Evolutionary conservation across 192 early-diverging fungal species (phyloP), one percentile per base, ranked within the genome.

Genomic region (Paraglomus brasilianum): DNA sequence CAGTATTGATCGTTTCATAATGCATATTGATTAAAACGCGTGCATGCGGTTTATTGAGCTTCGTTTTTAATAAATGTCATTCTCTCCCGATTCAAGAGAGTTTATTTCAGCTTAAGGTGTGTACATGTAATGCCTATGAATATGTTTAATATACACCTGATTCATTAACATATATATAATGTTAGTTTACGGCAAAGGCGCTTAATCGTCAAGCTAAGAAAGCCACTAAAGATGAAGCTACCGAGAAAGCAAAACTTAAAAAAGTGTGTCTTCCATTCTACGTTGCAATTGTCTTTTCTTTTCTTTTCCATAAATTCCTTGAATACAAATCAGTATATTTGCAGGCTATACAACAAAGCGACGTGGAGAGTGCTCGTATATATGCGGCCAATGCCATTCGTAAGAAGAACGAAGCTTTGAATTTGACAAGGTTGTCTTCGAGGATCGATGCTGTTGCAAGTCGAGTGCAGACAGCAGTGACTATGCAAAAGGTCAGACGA

Each of bases 311-410:
- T 17, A 36, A 63, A 44, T 19, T n/a, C 13, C 6, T 4, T 46
- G n/a, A 66, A 49, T 7, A 36, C 45, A 39, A 11, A 59, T 14
- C 15, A 5, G 44, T 8, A 6, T 24, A 21, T 53, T 58, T 30
- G 19, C 57, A 93, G 90, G 95, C 95, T 13, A 94, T 99, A 67
- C 90, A 95, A 80, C 86, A 91, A 77, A 89, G 91, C 41, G 94
- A 98, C 73, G 88, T 84, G 77, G 97, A 97, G 74, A 91, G 92
- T 7, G 95, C 97, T 10, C 88, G 91, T 69, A 89, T 99, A 70
- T 92, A 95, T 75, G 95, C 93, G 10, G 86, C 92, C 36, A 96
- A 98, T 72, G 95, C 93, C 15, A 99, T 99, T 69, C 86, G 97
- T 71, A 99, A 99, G 78, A 95, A 95, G 84, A 98, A 93, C 74